Evolutionary conservation across 495 filamentous ascomycete genomes (phyloP).

Genomic region (Aspergillus biplanus): DNA sequence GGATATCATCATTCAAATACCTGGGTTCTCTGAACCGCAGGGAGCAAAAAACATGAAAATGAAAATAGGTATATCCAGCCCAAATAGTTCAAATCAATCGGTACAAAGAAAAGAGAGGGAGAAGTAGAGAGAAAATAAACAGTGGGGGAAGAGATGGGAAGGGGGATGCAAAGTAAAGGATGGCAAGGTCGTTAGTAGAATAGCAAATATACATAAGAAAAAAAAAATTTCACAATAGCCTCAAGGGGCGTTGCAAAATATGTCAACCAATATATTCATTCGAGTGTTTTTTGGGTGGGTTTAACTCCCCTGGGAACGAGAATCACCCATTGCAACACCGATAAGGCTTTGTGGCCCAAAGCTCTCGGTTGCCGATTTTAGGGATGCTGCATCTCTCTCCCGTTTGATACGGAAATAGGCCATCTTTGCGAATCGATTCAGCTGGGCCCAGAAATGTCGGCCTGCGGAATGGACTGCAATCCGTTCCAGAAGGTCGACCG

Average conservation of each 20-base stretch:
- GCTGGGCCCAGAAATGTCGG: constrained; percentile 84
- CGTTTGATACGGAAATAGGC: constrained; percentile 70
- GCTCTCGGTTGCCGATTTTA: constrained; percentile 16
- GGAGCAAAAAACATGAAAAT: constrained; percentile 8
- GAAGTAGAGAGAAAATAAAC: constrained; percentile 5
- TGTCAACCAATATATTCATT: constrained; percentile 1
- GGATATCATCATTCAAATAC: background rate
- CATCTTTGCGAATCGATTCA: constrained; percentile 88
- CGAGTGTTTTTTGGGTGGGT: background rate
- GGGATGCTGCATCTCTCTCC: constrained; percentile 56
- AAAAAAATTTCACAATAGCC: background rate
- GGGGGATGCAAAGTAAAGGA: background rate
- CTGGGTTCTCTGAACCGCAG: constrained; percentile 12
- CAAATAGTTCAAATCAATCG: background rate
- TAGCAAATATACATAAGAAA: constrained; percentile 3
- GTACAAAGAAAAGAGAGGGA: constrained; percentile 8
- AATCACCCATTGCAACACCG: constrained; percentile 43
- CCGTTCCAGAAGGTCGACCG: constrained; percentile 79
- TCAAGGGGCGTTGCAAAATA: background rate
- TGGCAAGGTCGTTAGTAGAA: constrained; percentile 7
- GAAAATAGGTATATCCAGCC: constrained; percentile 16
- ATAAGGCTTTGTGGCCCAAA: constrained; percentile 44
- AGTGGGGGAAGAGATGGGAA: background rate
- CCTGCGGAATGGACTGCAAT: constrained; percentile 87
- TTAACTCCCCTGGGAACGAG: constrained; percentile 14